Conservation (phyloP, 352 stramenopile species). For the Phytophthora melonis region DNA sequence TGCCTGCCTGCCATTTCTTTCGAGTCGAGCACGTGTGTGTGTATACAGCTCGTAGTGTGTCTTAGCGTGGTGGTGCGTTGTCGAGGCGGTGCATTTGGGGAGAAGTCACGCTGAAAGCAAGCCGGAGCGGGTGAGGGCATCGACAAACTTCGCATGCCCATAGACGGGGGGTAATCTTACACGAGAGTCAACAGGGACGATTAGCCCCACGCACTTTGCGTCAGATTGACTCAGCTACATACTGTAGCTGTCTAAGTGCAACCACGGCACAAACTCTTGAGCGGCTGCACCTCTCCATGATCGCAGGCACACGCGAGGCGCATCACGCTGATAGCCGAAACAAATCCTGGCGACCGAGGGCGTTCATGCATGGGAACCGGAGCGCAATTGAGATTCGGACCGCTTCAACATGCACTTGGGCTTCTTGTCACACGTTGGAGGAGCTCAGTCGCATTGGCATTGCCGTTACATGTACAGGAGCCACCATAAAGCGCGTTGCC, state of each 20-base stretch:
- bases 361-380: neutral
- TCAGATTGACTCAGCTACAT: constrained; percentile 21
- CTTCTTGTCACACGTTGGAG: constrained; percentile 9
- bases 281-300: constrained; percentile 14
- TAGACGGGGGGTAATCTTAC: constrained; percentile 24
- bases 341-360: constrained; percentile 1
- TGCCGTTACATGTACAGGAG: constrained; percentile 1
- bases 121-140: constrained; percentile 19
- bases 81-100: neutral
- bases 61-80: neutral
- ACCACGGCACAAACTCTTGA: constrained; percentile 18
- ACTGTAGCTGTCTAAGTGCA: constrained; percentile 8
- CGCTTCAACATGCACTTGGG: constrained; percentile 24
- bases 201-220: constrained; percentile 4
- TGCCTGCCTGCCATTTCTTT: neutral
- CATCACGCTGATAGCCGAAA: neutral
- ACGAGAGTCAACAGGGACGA: constrained; percentile 8
- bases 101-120: constrained; percentile 12
- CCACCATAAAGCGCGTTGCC: too few relatives aligned
- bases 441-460: constrained; percentile 19
- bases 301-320: constrained; percentile 8
- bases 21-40: neutral
- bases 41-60: too few relatives aligned
- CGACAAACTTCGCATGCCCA: constrained; percentile 32
- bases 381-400: constrained; percentile 25